phyloP scores from a whole-genome alignment of 345 rosid genomes.

The Clausena lansium region DNA sequence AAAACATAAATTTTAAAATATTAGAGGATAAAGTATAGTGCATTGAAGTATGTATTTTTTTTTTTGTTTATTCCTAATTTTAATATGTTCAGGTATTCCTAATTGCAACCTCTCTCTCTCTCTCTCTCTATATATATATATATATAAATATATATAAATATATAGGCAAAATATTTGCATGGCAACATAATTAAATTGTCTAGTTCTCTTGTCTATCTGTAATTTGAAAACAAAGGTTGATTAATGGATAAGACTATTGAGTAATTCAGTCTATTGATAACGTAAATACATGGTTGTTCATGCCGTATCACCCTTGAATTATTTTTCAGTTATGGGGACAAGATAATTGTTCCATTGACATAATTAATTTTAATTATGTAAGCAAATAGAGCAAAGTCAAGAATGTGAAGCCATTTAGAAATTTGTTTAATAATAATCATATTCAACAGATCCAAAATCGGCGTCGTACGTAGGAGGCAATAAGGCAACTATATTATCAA shows the following conservation, averaged over 20 bases:
- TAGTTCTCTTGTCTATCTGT: background rate
- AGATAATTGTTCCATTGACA: background rate
- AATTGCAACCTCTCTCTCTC: too few species aligned
- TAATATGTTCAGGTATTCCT: too few species aligned
- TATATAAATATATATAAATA: too few species aligned
- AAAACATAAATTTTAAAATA: too few species aligned
- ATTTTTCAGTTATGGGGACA: background rate
- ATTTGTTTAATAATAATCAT: background rate
- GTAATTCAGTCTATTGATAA: background rate
- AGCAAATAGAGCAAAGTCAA: background rate
- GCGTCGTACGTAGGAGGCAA: background rate
- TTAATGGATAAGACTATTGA: background rate
- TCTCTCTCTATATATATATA: too few species aligned
- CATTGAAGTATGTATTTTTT: too few species aligned
- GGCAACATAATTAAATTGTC: background rate
- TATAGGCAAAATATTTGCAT: background rate
- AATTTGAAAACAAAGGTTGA: background rate
- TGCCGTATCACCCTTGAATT: background rate
- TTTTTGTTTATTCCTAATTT: too few species aligned
- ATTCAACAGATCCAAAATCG: background rate
- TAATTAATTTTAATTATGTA: too few species aligned
- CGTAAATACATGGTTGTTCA: background rate
- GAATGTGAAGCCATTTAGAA: background rate
- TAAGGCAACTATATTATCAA: background rate
- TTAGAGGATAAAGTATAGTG: too few species aligned